A percentile compares a stretch with the other conserved stretches of the same genome.
phyloP scores from a whole-genome alignment of 306 rosid species.

The Sophora flavescens region DNA sequence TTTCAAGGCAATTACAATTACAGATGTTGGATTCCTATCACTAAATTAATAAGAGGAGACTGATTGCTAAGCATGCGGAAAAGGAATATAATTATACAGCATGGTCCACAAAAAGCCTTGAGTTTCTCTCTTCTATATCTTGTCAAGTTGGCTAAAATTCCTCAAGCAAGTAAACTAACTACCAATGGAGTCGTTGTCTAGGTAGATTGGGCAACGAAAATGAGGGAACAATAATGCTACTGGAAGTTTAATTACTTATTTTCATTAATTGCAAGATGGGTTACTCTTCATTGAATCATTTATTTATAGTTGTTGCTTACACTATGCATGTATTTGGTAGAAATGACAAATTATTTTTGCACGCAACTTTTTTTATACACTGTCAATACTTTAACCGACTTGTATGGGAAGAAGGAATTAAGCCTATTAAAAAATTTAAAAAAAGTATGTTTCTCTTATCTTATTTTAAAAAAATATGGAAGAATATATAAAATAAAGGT shows the following conservation, averaged over 20 bases:
- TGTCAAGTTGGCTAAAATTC: conserved; percentile 21
- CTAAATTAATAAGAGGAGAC: background rate
- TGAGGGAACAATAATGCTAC: background rate
- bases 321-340: background rate
- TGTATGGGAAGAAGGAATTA: no score
- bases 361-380: no score
- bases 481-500: no score
- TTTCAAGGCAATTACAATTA: conserved; percentile 3
- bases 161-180: conserved; percentile 36
- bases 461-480: no score
- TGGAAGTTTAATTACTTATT: conserved; percentile 12
- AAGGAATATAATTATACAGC: background rate
- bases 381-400: no score
- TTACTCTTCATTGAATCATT: background rate
- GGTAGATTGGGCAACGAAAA: background rate
- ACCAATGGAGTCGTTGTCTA: conserved; percentile 34
- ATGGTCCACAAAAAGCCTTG: conserved; percentile 44
- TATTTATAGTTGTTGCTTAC: conserved; percentile 5
- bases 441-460: no score
- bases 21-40: background rate
- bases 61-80: conserved; percentile 10
- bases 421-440: no score
- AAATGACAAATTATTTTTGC: no score
- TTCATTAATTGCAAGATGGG: conserved; percentile 23
- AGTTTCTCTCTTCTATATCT: conserved; percentile 20